phyloP scores from a whole-genome alignment of 495 filamentous ascomycete species.

The Neohortaea acidophila region DNA sequence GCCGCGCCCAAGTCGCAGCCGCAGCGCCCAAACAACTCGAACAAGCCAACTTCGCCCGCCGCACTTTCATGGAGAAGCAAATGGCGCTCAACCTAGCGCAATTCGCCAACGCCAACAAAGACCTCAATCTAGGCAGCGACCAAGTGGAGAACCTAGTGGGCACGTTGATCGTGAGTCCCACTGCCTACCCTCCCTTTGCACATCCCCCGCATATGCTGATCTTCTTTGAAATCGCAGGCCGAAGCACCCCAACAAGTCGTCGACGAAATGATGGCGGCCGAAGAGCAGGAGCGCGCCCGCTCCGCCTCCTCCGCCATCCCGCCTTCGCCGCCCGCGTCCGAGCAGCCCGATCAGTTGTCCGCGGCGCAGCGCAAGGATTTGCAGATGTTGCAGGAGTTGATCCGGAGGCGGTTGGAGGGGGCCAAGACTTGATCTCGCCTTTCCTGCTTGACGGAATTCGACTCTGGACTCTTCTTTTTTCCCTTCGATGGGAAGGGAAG shows the following conservation, averaged over 20 bases:
- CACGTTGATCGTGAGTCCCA: conserved; percentile 24
- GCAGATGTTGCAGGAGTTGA: conserved; percentile 16
- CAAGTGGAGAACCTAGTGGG: conserved; percentile 20
- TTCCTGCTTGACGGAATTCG: too few species aligned
- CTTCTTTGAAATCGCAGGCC: conserved; percentile 21
- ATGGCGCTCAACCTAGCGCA: conserved; percentile 42
- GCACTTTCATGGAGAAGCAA: conserved; percentile 34
- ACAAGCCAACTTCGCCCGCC: conserved; percentile 13
- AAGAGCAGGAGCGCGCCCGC: conserved; percentile 4
- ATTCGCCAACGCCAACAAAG: conserved; percentile 26
- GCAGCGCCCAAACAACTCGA: conserved; percentile 4
- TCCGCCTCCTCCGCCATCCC: conserved; percentile 3
- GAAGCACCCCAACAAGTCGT: conserved; percentile 24
- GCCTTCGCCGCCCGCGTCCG: conserved; percentile 13
- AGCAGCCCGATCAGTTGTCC: conserved; percentile 12
- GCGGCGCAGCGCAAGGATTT: conserved; percentile 14
- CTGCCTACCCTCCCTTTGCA: conserved; percentile 6
- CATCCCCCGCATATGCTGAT: conserved; percentile 21
- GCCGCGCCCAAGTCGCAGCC: conserved; percentile 2
- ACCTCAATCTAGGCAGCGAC: conserved; percentile 18
- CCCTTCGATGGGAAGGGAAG: too few species aligned
- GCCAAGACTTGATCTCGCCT: conserved; percentile 15
- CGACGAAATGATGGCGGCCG: conserved; percentile 4
- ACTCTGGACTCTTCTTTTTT: too few species aligned
- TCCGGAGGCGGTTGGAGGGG: conserved; percentile 11